Conservation (phyloP, 2,329 filamentous ascomycete species). For the Microsporum ferrugineum region DNA sequence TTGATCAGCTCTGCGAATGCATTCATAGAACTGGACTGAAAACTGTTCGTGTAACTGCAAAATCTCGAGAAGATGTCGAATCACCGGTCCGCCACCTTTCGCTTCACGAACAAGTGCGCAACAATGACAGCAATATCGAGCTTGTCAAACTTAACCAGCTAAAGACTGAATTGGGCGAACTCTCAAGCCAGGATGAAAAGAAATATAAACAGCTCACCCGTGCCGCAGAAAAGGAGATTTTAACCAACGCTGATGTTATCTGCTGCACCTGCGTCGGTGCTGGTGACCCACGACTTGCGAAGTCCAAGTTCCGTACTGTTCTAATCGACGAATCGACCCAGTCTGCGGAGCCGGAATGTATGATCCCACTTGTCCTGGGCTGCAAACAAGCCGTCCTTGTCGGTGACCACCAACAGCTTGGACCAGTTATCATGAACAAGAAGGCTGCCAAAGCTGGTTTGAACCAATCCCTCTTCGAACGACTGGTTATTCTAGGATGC, state of each 20-base stretch:
- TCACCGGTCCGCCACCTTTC: constrained; percentile 95
- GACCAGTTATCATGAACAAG: constrained; percentile 99
- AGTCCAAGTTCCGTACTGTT: constrained; percentile 97
- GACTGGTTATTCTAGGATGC: constrained; percentile 81
- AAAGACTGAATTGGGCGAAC: constrained; percentile 79
- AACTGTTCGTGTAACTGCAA: constrained; percentile 94
- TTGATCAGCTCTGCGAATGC: constrained; percentile 94
- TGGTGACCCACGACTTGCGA: constrained; percentile 84
- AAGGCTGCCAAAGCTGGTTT: constrained; percentile 95
- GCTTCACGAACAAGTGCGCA: constrained; percentile 89
- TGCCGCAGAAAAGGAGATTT: constrained; percentile 84
- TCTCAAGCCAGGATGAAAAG: constrained; percentile 95
- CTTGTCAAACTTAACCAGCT: constrained; percentile 84
- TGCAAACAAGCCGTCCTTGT: constrained; percentile 99
- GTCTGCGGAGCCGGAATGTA: constrained; percentile 94
- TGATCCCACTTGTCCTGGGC: constrained; percentile 92
- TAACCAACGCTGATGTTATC: constrained; percentile 91
- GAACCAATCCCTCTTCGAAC: constrained; percentile 97
- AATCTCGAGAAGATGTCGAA: constrained; percentile 96
- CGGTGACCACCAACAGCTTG: constrained; percentile 94
- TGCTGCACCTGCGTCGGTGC: constrained; percentile 98
- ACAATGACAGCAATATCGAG: constrained; percentile 94
- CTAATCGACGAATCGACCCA: constrained; percentile 97
- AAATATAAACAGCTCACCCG: constrained; percentile 94
- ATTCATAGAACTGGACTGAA: constrained; percentile 92